Base-by-base conservation (phyloP, 2,329 filamentous ascomycete genomes). In the Delphinella strobiligena region DNA sequence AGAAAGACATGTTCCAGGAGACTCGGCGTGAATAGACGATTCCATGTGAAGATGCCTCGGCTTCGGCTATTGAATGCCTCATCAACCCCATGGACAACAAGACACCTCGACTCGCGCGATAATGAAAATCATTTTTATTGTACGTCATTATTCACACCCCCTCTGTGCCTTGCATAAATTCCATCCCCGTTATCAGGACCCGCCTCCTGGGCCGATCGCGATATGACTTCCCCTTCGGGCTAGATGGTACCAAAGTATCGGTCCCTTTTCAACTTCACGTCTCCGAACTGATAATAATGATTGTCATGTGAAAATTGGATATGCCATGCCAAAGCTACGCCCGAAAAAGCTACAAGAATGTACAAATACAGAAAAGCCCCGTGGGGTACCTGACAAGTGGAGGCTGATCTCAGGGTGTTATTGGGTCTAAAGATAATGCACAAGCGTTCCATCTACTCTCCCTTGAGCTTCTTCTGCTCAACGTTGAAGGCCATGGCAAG, bases 391-490 rank as follows among this genome's bases (percentile, higher is more conserved):
- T 12, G 22, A n/a, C n/a, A n/a, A n/a, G n/a, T n/a, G n/a, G n/a
- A n/a, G n/a, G n/a, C n/a, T n/a, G n/a, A n/a, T n/a, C n/a, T n/a
- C n/a, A n/a, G n/a, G n/a, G n/a, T n/a, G n/a, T n/a, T n/a, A n/a
- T n/a, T n/a, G n/a, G n/a, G n/a, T n/a, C n/a, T n/a, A n/a, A n/a
- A n/a, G n/a, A n/a, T n/a, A n/a, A n/a, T n/a, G 22, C 22, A 27
- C 22, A 7, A 12, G 12, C 12, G 22, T 7, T 7, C 12, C 12
- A 19, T 19, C 40, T 70, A 78, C 64, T 78, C 73, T 47, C 76
- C 74, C 67, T 80, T 80, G 42, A 79, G 62, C 59, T 74, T 77
- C 47, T 78, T 74, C 64, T 80, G 76, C 62, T 68, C 70, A 34
- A 80, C 67, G 15, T 55, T 67, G 56, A 75, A 80, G 37, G 77